Evolutionary conservation across 768 basidiomycete genomes (phyloP).

Genomic region (Lactifluus volemus): DNA sequence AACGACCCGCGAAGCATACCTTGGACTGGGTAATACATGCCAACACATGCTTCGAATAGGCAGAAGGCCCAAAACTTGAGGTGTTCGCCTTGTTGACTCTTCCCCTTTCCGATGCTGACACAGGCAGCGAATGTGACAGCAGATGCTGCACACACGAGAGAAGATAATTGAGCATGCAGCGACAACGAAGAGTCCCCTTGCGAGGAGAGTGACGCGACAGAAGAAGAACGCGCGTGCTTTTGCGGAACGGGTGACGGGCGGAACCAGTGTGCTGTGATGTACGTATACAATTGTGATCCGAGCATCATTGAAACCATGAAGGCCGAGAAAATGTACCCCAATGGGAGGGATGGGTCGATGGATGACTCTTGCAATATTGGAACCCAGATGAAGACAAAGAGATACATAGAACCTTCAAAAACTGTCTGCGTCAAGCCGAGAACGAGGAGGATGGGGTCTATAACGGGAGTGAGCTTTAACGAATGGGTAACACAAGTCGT

Average conservation of each 20-base stretch:
- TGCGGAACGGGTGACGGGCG: constrained; percentile 20
- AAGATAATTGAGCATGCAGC: constrained; percentile 60
- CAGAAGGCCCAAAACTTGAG: constrained; percentile 67
- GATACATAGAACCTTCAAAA: constrained; percentile 80
- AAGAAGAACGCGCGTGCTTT: constrained; percentile 9
- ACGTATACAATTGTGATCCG: constrained; percentile 62
- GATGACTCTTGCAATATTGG: constrained; percentile 61
- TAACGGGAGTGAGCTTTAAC: background rate
- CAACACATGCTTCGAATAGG: constrained; percentile 66
- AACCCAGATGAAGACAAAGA: constrained; percentile 81
- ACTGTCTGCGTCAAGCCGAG: constrained; percentile 70
- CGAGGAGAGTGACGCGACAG: background rate
- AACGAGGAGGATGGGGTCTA: constrained; percentile 53
- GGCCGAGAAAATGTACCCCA: constrained; percentile 72
- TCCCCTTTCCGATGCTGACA: constrained; percentile 28
- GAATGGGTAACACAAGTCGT: background rate
- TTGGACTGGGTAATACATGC: constrained; percentile 73
- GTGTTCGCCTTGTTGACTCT: constrained; percentile 31
- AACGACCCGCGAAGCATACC: constrained; percentile 62
- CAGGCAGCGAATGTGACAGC: constrained; percentile 47
- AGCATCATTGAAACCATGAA: constrained; percentile 83
- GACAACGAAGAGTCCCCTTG: constrained; percentile 36
- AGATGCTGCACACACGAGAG: constrained; percentile 50
- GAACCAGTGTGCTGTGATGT: constrained; percentile 27
- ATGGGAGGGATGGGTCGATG: constrained; percentile 39